Conservation (phyloP, 1,284 basidiomycete species). For the Cryptococcus depauperatus region DNA sequence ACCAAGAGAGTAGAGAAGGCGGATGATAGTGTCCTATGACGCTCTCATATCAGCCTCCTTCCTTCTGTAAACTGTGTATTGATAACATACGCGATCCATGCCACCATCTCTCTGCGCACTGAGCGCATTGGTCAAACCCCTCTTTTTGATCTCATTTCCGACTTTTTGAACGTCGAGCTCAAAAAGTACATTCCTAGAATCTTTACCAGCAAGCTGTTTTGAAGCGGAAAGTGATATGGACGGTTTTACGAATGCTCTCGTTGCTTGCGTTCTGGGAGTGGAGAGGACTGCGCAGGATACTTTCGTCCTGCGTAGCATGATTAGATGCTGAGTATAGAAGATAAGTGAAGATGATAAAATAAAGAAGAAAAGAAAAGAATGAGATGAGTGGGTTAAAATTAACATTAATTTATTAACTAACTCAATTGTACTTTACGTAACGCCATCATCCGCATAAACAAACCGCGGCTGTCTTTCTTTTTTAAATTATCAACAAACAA, state of each 20-base stretch:
- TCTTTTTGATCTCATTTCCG: slow-evolving; percentile 42
- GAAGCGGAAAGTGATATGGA: slow-evolving; percentile 19
- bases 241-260: slow-evolving; percentile 24
- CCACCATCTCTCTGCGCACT: slow-evolving; percentile 35
- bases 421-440: too few species aligned
- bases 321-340: too few species aligned
- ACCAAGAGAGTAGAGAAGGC: slow-evolving; percentile 87
- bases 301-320: slow-evolving; percentile 32
- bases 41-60: slow-evolving; percentile 1
- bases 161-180: slow-evolving; percentile 41
- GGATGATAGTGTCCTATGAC: slow-evolving; percentile 77
- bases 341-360: too few species aligned
- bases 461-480: slow-evolving; percentile 11
- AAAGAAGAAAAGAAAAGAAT: too few species aligned
- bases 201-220: slow-evolving; percentile 11
- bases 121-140: slow-evolving; percentile 35
- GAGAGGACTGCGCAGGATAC: slow-evolving; percentile 19
- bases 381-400: too few species aligned
- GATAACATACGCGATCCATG: slow-evolving; percentile 41
- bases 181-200: slow-evolving; percentile 31
- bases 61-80: background rate
- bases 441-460: slow-evolving; percentile 4
- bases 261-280: slow-evolving; percentile 11
- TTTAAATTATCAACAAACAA: background rate
- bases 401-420: too few species aligned